These are phyloP conservation scores for Penicillium sp. DNA, from an alignment of 2,329 filamentous ascomycete species.

Conservation along the genomic window DNA sequence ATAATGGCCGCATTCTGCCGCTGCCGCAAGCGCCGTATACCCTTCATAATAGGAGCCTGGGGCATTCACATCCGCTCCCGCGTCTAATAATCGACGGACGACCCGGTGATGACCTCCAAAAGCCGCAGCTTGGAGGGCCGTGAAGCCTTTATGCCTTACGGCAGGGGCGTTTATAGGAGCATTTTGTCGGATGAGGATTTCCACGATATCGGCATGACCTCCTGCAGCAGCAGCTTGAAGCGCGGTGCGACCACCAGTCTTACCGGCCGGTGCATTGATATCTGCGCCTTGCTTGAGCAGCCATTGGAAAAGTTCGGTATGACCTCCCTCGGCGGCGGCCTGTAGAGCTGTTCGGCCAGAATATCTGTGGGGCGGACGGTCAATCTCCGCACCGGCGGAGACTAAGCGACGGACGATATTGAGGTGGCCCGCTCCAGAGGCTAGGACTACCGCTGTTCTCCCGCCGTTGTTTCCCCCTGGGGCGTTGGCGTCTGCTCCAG, in stretches of 20 bases:
- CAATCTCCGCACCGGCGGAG: conserved; percentile 24
- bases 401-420: conserved; percentile 23
- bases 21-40: neutral
- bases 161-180: conserved; percentile 20
- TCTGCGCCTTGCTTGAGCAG: conserved; percentile 25
- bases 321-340: conserved; percentile 6
- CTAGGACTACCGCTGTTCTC: neutral
- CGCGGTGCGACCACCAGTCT: conserved; percentile 13
- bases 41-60: neutral
- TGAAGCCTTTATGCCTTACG: conserved; percentile 10
- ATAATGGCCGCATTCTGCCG: neutral
- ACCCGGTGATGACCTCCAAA: conserved; percentile 18
- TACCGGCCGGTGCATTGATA: conserved; percentile 21
- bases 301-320: conserved; percentile 14
- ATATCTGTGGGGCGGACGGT: conserved; percentile 13
- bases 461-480: neutral
- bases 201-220: conserved; percentile 9
- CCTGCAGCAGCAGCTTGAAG: conserved; percentile 12
- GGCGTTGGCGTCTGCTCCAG: conserved; percentile 1
- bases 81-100: conserved; percentile 18
- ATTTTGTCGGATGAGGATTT: conserved; percentile 16
- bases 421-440: conserved; percentile 6
- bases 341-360: conserved; percentile 15
- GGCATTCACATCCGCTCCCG: conserved; percentile 26
- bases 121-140: conserved; percentile 27